These are phyloP conservation scores for Aspergillus luchuensis DNA, from an alignment of 2,329 filamentous ascomycete species.

Conservation along the genomic window DNA sequence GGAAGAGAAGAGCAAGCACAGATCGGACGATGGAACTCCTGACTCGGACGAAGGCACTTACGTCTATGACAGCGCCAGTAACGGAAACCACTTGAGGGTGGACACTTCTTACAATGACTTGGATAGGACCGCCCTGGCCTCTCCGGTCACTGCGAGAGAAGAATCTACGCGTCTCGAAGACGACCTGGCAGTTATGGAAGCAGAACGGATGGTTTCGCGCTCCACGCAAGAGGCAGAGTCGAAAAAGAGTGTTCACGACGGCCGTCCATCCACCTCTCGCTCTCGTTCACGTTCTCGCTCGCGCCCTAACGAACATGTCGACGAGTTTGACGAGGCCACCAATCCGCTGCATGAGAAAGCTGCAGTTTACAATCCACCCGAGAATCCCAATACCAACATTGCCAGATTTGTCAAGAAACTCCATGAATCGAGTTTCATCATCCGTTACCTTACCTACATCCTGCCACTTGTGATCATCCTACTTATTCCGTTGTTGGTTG, in stretches of 20 bases:
- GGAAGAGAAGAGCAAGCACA: constrained; percentile 30
- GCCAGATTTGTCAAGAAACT: constrained; percentile 66
- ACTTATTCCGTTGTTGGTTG: constrained; percentile 68
- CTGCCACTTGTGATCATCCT: constrained; percentile 65
- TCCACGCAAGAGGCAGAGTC: constrained; percentile 34
- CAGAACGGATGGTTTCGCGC: constrained; percentile 61
- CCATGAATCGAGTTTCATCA: constrained; percentile 65
- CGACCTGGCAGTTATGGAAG: constrained; percentile 65
- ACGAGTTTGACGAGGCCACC: constrained; percentile 68
- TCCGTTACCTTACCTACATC: constrained; percentile 74
- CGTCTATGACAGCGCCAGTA: constrained; percentile 26
- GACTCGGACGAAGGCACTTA: constrained; percentile 37
- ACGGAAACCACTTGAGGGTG: constrained; percentile 26
- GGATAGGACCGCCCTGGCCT: constrained; percentile 34
- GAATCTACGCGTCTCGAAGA: constrained; percentile 64
- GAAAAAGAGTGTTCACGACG: constrained; percentile 35
- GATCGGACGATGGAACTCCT: constrained; percentile 28
- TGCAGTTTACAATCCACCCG: constrained; percentile 64
- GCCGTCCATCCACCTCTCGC: constrained; percentile 51
- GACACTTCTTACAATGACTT: constrained; percentile 28
- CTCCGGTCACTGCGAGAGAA: constrained; percentile 61
- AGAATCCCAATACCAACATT: constrained; percentile 62
- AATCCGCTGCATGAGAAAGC: constrained; percentile 70
- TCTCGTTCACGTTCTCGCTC: constrained; percentile 58
- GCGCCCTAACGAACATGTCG: constrained; percentile 57